Evolutionary conservation across 352 stramenopile species (phyloP).

Genomic region (Thalassiosira hispida): DNA sequence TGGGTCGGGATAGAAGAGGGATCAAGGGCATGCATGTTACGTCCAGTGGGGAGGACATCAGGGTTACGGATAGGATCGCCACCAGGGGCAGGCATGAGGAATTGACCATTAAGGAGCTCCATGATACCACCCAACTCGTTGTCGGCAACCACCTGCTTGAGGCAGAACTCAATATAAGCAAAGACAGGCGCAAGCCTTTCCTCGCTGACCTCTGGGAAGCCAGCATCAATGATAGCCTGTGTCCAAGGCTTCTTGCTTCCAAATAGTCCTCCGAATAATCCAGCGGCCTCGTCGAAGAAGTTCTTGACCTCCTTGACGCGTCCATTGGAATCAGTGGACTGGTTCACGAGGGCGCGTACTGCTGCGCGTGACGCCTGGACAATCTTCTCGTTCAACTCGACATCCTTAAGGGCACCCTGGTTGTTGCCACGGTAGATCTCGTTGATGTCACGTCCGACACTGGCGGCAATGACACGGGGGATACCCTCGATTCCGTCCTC

Average conservation of each 20-base stretch:
- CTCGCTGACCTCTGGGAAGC: conserved; percentile 84
- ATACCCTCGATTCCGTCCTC: conserved; percentile 88
- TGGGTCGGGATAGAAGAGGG: conserved; percentile 88
- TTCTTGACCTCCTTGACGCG: conserved; percentile 88
- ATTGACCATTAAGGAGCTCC: conserved; percentile 87
- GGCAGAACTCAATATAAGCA: conserved; percentile 88
- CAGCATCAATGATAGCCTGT: conserved; percentile 84
- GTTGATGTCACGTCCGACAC: conserved; percentile 86
- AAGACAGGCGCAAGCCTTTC: conserved; percentile 83
- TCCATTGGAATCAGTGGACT: conserved; percentile 85
- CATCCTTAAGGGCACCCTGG: conserved; percentile 85
- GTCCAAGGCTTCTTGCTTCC: conserved; percentile 85
- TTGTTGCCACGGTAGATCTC: conserved; percentile 88
- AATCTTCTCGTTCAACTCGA: conserved; percentile 86
- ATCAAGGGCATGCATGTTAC: conserved; percentile 90
- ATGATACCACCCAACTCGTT: conserved; percentile 88
- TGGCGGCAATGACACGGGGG: conserved; percentile 86
- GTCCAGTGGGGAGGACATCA: conserved; percentile 88
- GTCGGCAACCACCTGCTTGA: conserved; percentile 89
- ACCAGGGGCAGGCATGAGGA: conserved; percentile 87
- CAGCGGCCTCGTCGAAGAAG: conserved; percentile 77
- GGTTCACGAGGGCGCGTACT: conserved; percentile 84
- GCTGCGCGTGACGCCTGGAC: conserved; percentile 82
- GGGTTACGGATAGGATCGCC: conserved; percentile 90
- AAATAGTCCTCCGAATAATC: conserved; percentile 71